Evolutionary conservation across 305 asterid genomes (phyloP), one percentile per base, ranked within the genome.

Genomic region (Fraxinus latifolia): DNA sequence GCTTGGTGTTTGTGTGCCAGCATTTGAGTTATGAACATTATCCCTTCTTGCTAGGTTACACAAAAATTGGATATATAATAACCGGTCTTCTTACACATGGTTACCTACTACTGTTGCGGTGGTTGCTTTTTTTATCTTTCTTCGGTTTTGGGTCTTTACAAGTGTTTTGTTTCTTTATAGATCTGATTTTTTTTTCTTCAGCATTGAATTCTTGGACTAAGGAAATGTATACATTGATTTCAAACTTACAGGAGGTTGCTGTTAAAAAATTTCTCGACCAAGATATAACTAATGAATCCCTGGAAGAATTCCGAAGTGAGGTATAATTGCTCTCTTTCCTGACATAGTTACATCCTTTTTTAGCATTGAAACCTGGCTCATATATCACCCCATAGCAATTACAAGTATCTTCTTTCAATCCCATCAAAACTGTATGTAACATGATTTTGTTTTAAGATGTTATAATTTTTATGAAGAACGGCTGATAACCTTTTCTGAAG

Each of bases 301-400:
- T 95, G 36, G 98, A 95, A 87, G 99, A 94, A 90, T 94, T 95
- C 85, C 94, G 81, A 89, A 93, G 97, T 85, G 99, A 95, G 99
- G 99, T 95, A 92, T 39, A 73, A 55, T 78, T 86, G 53, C 65
- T 77, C 37, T 75, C 27, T 82, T 42, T 80, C 60, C 74, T 60
- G 33, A 31, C 65, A 77, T 73, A 33, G 74, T 19, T 77, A 80
- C 21, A 55, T n/a, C 29, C 55, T 58, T 23, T 87, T 47, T 34
- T 29, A 55, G 74, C 32, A 50, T 74, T 80, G 74, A 58, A 55
- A 79, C 70, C 79, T 47, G 5, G 79, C 23, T 83, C 82, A 33
- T 29, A 62, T 65, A 33, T 23, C 31, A 29, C 53, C 73, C 75
- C 14, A 68, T 76, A 37, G 42, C 39, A 77, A 62, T 47, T 77